Percentiles rank a stretch among this genome's conserved stretches.
phyloP scores from a whole-genome alignment of 2,329 filamentous ascomycete species.

The Diaporthe vaccinii region DNA sequence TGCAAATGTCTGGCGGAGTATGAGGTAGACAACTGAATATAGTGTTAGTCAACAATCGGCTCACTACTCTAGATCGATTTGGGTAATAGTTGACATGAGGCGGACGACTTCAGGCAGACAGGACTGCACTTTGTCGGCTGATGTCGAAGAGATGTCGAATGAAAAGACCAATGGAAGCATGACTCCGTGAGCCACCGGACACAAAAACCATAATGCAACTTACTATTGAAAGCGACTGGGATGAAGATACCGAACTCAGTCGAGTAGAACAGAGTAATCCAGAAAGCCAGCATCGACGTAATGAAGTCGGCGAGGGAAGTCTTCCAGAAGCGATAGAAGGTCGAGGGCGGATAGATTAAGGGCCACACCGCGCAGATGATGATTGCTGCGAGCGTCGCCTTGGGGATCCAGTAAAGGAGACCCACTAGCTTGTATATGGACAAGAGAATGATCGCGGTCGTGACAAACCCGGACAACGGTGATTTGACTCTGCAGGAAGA shows the following conservation, averaged over 20 bases:
- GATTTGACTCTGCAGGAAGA: slow-evolving; percentile 73
- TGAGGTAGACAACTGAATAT: slow-evolving; percentile 63
- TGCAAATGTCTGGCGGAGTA: slow-evolving; percentile 71
- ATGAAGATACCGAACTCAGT: slow-evolving; percentile 71
- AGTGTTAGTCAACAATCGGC: not conserved
- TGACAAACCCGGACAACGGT: slow-evolving; percentile 71
- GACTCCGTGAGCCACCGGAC: not conserved
- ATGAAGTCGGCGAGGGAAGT: slow-evolving; percentile 75
- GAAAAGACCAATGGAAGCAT: too few relatives aligned
- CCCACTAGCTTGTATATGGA: slow-evolving; percentile 73
- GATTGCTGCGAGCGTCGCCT: slow-evolving; percentile 74
- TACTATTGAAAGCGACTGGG: slow-evolving; percentile 71
- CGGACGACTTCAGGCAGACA: too few relatives aligned
- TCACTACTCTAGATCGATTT: too few relatives aligned
- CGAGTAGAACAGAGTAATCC: slow-evolving; percentile 72
- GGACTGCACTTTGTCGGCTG: not conserved
- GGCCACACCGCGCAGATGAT: slow-evolving; percentile 77
- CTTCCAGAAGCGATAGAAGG: slow-evolving; percentile 74
- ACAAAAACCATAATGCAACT: not conserved
- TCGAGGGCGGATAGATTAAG: slow-evolving; percentile 68
- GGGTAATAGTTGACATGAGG: too few relatives aligned
- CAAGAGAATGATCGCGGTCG: slow-evolving; percentile 71
- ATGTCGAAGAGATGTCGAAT: not conserved
- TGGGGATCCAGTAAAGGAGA: slow-evolving; percentile 77
- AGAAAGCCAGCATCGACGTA: slow-evolving; percentile 73